Conservation (phyloP, 2,329 filamentous ascomycete species). For the Aspergillus viridinutans region DNA sequence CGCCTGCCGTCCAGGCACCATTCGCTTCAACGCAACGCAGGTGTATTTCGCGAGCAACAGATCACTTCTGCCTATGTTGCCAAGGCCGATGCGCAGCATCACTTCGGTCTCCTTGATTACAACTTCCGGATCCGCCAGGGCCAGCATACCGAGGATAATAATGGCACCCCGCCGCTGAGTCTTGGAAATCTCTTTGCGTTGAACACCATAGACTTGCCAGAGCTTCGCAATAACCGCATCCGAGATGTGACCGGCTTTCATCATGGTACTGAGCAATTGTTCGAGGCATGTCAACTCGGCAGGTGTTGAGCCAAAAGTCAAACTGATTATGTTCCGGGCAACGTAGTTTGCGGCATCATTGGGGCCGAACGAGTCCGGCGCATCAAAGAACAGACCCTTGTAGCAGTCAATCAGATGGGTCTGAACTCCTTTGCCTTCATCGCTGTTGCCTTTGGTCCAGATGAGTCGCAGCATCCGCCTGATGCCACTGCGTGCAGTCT, state of each 20-base stretch:
- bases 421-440: constrained; percentile 97
- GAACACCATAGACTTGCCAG: constrained; percentile 96
- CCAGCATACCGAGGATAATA: constrained; percentile 95
- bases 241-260: constrained; percentile 83
- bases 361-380: constrained; percentile 77
- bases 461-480: constrained; percentile 93
- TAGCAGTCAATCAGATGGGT: constrained; percentile 96
- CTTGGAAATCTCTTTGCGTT: constrained; percentile 86
- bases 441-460: constrained; percentile 99
- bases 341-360: constrained; percentile 95
- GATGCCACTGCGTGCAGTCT: constrained; percentile 88
- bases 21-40: constrained; percentile 84
- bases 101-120: constrained; percentile 93
- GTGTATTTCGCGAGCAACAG: constrained; percentile 91
- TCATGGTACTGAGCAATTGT: constrained; percentile 94
- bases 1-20: constrained; percentile 79
- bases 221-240: constrained; percentile 85
- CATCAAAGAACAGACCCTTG: constrained; percentile 91
- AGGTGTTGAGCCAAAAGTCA: constrained; percentile 92
- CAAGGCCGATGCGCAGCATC: constrained; percentile 86
- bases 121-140: constrained; percentile 85
- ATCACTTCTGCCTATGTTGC: constrained; percentile 72
- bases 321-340: constrained; percentile 96
- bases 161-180: constrained; percentile 89
- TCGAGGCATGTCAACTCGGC: constrained; percentile 94